These are phyloP conservation scores for Acanthamoeba royreba DNA, from an alignment of 208 protist species.

Conservation along the genomic window DNA sequence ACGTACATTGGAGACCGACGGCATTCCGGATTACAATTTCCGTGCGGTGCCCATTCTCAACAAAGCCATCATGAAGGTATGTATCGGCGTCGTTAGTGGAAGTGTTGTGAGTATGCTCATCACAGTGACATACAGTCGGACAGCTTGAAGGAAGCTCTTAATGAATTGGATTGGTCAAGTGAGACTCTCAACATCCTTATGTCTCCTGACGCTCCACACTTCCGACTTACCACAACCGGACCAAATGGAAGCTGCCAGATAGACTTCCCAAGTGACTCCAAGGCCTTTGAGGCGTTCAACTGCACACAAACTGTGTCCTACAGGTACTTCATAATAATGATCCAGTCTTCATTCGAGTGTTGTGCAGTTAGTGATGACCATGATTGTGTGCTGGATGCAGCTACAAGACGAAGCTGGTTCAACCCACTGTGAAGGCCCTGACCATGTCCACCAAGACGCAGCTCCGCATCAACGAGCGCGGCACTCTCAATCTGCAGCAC, in stretches of 20 bases:
- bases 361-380: no score
- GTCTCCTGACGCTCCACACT: neutral
- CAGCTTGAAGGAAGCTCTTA: neutral
- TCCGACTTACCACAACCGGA: slow-evolving; percentile 9
- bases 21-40: neutral
- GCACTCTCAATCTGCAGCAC: slow-evolving; percentile 6
- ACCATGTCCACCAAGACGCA: neutral
- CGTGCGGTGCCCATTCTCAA: neutral
- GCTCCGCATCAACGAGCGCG: slow-evolving; percentile 23
- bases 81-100: neutral
- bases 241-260: slow-evolving; percentile 13
- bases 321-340: neutral
- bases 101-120: neutral
- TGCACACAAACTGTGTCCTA: neutral
- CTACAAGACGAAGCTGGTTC: slow-evolving; percentile 21
- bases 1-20: neutral
- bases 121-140: neutral
- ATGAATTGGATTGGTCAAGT: slow-evolving; percentile 22
- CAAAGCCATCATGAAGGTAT: slow-evolving; percentile 23
- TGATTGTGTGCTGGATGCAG: neutral
- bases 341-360: no score
- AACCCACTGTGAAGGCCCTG: slow-evolving; percentile 17
- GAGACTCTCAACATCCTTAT: slow-evolving; percentile 13
- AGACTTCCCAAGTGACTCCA: neutral
- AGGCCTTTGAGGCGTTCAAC: neutral